Percentiles rank a stretch among this genome's conserved stretches.
Conservation (phyloP, 202 grass and related monocot species). For the Hordeum pubiflorum region DNA sequence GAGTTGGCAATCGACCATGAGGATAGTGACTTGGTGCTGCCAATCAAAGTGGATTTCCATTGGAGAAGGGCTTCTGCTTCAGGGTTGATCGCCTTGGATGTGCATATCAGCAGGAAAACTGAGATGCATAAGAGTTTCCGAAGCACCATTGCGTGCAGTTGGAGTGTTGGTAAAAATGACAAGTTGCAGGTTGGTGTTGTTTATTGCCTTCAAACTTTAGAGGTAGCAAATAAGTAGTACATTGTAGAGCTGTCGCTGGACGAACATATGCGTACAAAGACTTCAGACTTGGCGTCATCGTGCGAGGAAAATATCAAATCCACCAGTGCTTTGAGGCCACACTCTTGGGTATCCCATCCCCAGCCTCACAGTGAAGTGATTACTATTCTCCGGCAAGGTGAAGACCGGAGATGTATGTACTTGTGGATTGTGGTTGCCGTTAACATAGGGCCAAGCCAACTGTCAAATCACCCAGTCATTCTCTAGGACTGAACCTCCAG, state of each 20-base stretch:
- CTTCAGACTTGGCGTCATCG: neutral
- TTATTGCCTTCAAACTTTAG: neutral
- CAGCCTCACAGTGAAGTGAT: neutral
- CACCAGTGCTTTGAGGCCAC: neutral
- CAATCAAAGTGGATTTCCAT: no score
- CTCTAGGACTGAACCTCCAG: no score
- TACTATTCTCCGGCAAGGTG: neutral
- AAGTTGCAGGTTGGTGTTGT: no score
- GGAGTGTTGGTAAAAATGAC: neutral
- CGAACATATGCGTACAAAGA: neutral
- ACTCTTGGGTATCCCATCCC: neutral
- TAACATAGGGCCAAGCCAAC: neutral
- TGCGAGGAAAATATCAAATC: neutral
- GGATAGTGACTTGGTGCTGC: no score
- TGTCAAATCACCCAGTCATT: neutral
- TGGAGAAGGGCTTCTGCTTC: conserved; percentile 19
- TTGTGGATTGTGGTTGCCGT: neutral
- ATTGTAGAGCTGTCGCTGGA: no score
- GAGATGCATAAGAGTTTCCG: neutral
- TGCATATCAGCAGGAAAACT: neutral
- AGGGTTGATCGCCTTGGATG: neutral
- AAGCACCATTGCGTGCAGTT: neutral
- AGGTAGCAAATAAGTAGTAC: neutral
- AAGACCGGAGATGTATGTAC: neutral
- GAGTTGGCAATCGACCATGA: no score